Conservation (phyloP, 2,329 filamentous ascomycete species). For the Calycina herbarum region DNA sequence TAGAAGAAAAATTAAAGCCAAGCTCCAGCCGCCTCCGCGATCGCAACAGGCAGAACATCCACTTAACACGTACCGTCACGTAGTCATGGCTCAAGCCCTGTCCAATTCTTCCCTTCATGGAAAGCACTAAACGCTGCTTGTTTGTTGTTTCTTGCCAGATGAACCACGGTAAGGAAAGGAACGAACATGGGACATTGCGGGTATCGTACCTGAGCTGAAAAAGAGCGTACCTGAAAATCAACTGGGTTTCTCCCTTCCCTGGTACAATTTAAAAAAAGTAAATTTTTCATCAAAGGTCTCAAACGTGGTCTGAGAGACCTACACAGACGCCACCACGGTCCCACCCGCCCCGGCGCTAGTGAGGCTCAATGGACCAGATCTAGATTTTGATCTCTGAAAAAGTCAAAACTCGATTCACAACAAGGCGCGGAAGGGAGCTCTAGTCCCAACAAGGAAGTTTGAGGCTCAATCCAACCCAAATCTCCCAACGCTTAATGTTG, state of each 20-base stretch:
- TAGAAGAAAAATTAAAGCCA: slow-evolving; percentile 4
- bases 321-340: neutral
- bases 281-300: neutral
- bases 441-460: neutral
- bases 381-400: neutral
- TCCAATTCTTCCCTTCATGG: neutral
- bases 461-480: no score
- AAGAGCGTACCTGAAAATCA: neutral
- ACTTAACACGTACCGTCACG: neutral
- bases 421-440: neutral
- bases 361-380: neutral
- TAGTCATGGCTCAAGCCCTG: neutral
- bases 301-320: neutral
- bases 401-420: neutral
- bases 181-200: neutral
- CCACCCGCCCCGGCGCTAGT: neutral
- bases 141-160: neutral
- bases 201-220: neutral
- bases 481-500: neutral
- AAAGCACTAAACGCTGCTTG: neutral
- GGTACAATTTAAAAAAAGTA: neutral
- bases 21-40: neutral
- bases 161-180: neutral
- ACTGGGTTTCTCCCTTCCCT: neutral
- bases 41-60: neutral